Percentiles rank a stretch among this genome's conserved stretches.
Evolutionary conservation across 2,329 filamentous ascomycete genomes (phyloP).

Genomic region (Tolypocladium sp.): DNA sequence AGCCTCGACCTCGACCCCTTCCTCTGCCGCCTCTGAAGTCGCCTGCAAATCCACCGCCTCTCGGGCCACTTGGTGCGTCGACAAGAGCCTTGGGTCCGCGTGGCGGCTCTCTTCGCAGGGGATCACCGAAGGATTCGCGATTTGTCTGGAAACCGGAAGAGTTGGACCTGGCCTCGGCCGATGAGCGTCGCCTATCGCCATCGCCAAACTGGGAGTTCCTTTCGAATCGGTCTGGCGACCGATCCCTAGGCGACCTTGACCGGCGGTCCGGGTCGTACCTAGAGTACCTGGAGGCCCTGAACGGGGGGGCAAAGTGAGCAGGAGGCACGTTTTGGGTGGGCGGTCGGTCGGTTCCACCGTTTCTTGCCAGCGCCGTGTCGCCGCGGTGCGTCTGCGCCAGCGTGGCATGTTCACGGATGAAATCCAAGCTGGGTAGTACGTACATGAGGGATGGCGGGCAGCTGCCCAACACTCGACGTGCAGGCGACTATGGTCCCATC

Average conservation of each 20-base stretch:
- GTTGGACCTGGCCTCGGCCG: slow-evolving; percentile 46
- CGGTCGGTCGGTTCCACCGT: background rate
- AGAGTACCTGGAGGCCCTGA: slow-evolving; percentile 45
- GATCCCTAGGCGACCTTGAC: slow-evolving; percentile 58
- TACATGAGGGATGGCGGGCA: slow-evolving; percentile 14
- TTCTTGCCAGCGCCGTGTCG: background rate
- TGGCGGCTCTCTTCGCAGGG: slow-evolving; percentile 59
- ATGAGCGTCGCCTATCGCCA: slow-evolving; percentile 61
- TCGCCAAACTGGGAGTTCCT: slow-evolving; percentile 47
- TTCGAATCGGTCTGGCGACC: slow-evolving; percentile 60
- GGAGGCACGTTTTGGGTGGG: background rate
- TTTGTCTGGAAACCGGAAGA: slow-evolving; percentile 51
- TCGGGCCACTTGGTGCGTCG: slow-evolving; percentile 58
- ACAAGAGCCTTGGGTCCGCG: slow-evolving; percentile 73
- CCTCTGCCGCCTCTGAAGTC: slow-evolving; percentile 48
- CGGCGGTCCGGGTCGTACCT: slow-evolving; percentile 55
- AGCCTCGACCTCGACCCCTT: slow-evolving; percentile 49
- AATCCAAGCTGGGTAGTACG: slow-evolving; percentile 3
- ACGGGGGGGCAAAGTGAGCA: slow-evolving; percentile 3
- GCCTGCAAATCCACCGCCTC: slow-evolving; percentile 56
- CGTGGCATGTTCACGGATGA: background rate
- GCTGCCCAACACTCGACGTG: slow-evolving; percentile 8
- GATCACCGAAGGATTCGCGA: slow-evolving; percentile 48
- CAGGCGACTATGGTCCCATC: slow-evolving; percentile 8
- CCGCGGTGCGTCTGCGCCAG: background rate